A percentile compares a stretch with the other conserved stretches of the same genome.
Conservation (phyloP, 441 rosid species). For the Corymbia citriodora region DNA sequence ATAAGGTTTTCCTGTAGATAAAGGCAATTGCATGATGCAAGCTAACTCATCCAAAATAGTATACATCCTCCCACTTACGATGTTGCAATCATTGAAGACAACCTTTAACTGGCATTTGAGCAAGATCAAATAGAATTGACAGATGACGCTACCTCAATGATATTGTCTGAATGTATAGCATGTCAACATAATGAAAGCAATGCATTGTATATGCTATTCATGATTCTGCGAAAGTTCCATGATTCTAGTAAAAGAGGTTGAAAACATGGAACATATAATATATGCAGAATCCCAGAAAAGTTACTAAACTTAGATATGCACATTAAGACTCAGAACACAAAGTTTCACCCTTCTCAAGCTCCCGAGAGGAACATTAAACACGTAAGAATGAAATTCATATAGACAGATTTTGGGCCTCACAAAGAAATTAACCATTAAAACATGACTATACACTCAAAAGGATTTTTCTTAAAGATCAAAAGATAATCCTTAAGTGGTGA, state of each 20-base stretch:
- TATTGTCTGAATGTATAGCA: neutral
- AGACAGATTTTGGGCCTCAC: neutral
- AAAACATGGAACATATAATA: neutral
- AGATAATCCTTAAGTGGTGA: neutral
- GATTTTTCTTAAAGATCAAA: neutral
- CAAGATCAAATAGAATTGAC: neutral
- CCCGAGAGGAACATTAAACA: neutral
- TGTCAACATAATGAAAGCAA: neutral
- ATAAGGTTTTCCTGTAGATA: neutral
- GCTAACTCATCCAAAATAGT: neutral
- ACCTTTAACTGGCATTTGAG: neutral
- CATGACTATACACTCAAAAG: neutral
- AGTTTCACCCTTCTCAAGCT: neutral
- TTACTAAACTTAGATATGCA: neutral
- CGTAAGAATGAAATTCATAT: neutral
- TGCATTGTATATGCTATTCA: neutral
- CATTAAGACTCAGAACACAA: neutral
- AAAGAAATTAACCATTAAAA: neutral
- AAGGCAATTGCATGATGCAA: neutral
- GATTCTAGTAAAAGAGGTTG: neutral
- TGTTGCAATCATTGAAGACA: neutral
- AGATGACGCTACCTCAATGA: neutral
- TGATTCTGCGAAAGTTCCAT: neutral
- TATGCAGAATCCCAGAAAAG: neutral
- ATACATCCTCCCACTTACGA: neutral